Percentiles rank a stretch among this genome's conserved stretches.
Evolutionary conservation across 495 filamentous ascomycete genomes (phyloP).

Genomic region (Trypethelium eluteriae): DNA sequence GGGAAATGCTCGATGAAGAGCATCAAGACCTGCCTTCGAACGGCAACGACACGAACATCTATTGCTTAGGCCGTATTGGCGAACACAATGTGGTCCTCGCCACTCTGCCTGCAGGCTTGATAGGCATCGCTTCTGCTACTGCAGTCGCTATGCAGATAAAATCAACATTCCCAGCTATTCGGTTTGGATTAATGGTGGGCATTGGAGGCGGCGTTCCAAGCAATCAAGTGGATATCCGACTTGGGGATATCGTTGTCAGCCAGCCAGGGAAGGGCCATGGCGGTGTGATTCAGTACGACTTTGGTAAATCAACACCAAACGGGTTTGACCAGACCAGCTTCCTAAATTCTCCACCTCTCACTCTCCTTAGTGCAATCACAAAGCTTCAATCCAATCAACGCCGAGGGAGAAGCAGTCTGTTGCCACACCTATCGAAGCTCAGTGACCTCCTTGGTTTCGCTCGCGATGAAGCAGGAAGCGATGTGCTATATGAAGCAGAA

Average conservation of each 20-base stretch:
- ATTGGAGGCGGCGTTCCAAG: conserved; percentile 40
- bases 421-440: neutral
- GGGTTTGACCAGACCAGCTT: neutral
- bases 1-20: conserved; percentile 42
- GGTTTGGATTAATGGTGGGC: conserved; percentile 39
- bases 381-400: neutral
- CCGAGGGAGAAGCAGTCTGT: neutral
- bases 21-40: conserved; percentile 29
- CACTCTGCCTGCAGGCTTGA: conserved; percentile 35
- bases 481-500: conserved; percentile 10
- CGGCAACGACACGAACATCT: conserved; percentile 31
- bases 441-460: neutral
- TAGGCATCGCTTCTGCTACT: conserved; percentile 31
- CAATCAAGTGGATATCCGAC: conserved; percentile 19
- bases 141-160: conserved; percentile 29
- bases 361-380: neutral
- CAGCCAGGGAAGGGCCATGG: conserved; percentile 16
- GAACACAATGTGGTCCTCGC: conserved; percentile 41
- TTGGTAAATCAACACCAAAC: conserved; percentile 20
- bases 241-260: conserved; percentile 15
- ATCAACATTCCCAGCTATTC: conserved; percentile 33
- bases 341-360: neutral
- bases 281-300: conserved; percentile 30
- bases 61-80: conserved; percentile 35
- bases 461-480: neutral